These are phyloP conservation scores for Myxozyma geophila DNA, from an alignment of 805 yeast genomes.

Conservation along the genomic window DNA sequence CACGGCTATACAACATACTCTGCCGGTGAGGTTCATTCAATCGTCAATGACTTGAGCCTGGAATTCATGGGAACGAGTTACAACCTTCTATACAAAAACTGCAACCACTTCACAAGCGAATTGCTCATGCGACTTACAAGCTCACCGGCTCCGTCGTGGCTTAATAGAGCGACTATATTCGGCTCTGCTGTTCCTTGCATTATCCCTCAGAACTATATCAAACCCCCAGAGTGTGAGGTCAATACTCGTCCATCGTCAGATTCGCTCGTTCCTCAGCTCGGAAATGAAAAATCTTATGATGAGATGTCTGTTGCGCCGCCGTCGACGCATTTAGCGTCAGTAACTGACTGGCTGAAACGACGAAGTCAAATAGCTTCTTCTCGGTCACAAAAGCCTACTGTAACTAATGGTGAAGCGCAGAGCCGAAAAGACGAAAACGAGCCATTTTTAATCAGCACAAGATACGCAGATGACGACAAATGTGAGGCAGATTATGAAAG, in stretches of 20 bases:
- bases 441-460: slow-evolving; percentile 22
- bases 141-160: slow-evolving; percentile 32
- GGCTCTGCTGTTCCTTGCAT: slow-evolving; percentile 33
- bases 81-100: slow-evolving; percentile 34
- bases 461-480: slow-evolving; percentile 22
- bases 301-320: slow-evolving; percentile 11
- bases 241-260: slow-evolving; percentile 1
- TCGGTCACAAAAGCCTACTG: too few relatives aligned
- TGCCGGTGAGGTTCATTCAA: slow-evolving; percentile 33
- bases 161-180: slow-evolving; percentile 30
- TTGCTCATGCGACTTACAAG: slow-evolving; percentile 26
- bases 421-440: slow-evolving; percentile 1
- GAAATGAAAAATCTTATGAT: slow-evolving; percentile 18
- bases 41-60: slow-evolving; percentile 28
- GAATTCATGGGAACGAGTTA: slow-evolving; percentile 35
- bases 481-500: slow-evolving; percentile 8
- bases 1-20: slow-evolving; percentile 33
- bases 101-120: slow-evolving; percentile 34
- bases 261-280: not conserved
- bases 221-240: slow-evolving; percentile 28
- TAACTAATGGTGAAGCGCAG: not conserved
- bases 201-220: slow-evolving; percentile 28
- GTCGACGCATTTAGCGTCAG: not conserved
- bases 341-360: slow-evolving; percentile 1
- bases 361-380: not conserved